phyloP scores from a whole-genome alignment of 2,329 filamentous ascomycete species.

The Macroventuria anomochaeta region DNA sequence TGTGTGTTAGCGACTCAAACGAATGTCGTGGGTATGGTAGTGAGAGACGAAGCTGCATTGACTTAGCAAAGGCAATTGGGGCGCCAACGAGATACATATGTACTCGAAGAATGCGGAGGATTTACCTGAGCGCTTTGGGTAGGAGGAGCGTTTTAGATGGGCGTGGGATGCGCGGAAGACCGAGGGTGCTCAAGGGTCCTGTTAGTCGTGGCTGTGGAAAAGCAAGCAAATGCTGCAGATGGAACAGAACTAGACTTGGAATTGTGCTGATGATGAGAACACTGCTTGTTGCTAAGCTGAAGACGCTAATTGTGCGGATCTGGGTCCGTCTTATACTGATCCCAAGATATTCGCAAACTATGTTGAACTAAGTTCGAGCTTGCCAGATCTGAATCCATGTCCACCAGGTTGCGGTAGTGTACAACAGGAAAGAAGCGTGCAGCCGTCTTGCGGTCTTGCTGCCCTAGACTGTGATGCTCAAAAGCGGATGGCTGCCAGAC shows the following conservation, averaged over 20 bases:
- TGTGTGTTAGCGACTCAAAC: slow-evolving; percentile 7
- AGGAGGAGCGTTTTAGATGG: slow-evolving; percentile 32
- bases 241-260: slow-evolving; percentile 24
- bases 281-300: slow-evolving; percentile 31
- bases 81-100: slow-evolving; percentile 30
- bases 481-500: slow-evolving; percentile 42
- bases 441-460: slow-evolving; percentile 33
- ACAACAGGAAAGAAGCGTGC: slow-evolving; percentile 36
- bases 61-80: slow-evolving; percentile 31
- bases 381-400: slow-evolving; percentile 30
- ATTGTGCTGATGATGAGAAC: slow-evolving; percentile 27
- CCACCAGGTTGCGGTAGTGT: slow-evolving; percentile 34
- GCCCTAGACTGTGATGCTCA: slow-evolving; percentile 30
- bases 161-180: slow-evolving; percentile 35
- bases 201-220: slow-evolving; percentile 46
- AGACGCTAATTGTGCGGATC: slow-evolving; percentile 40
- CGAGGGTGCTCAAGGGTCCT: slow-evolving; percentile 31
- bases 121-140: slow-evolving; percentile 29
- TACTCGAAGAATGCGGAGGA: slow-evolving; percentile 28
- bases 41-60: slow-evolving; percentile 23
- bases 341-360: slow-evolving; percentile 24
- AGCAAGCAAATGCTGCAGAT: slow-evolving; percentile 39
- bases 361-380: slow-evolving; percentile 34
- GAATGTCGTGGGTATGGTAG: slow-evolving; percentile 6
- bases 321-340: slow-evolving; percentile 46